Evolutionary conservation across 257 asterid species (phyloP), one percentile per base, ranked within the genome.

Genomic region (Przewalskia tangutica): DNA sequence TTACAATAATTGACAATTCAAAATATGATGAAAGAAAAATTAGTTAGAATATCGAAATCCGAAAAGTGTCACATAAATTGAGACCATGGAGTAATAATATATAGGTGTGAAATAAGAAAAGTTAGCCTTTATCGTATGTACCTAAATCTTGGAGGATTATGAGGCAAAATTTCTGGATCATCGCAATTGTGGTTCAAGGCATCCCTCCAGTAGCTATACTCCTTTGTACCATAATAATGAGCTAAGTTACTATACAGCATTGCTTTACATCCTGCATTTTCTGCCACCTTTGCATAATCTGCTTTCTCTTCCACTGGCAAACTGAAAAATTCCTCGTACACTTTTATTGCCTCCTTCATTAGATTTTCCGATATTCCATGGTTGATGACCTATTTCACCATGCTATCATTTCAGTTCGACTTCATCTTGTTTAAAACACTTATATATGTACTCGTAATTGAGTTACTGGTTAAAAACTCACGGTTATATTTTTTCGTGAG

Each of bases 111-210:
- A 7, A 18, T 59, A 17, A 34, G 42, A 38, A 38, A 38, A 38
- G 5, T 38, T 38, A 2, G 42, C 42, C 42, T 38, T 38, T 38
- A 17, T 1, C 3, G 8, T 17, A 67, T 16, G 77, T 68, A 76
- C 85, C 82, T 34, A 60, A 76, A 82, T 23, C 77, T 51, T 16
- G 48, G 17, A 75, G 82, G 82, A 11, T 82, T 82, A 23, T 77
- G 18, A 4, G 85, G 82, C 82, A 77, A 82, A 32, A 20, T 46
- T 11, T 23, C 34, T 34, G 60, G 4, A 8, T 65, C 67, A 0
- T 60, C 46, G 40, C 53, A 46, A 23, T 32, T 53, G 60, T 82
- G 81, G 12, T 23, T 18, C 51, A 82, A 16, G 4, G 36, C 67
- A 73, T 82, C 84, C 42, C 62, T 82, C 84, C 84, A 82, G 68